These are phyloP conservation scores for Wickerhamiella nectarea DNA, from an alignment of 805 yeast species.

Conservation along the genomic window DNA sequence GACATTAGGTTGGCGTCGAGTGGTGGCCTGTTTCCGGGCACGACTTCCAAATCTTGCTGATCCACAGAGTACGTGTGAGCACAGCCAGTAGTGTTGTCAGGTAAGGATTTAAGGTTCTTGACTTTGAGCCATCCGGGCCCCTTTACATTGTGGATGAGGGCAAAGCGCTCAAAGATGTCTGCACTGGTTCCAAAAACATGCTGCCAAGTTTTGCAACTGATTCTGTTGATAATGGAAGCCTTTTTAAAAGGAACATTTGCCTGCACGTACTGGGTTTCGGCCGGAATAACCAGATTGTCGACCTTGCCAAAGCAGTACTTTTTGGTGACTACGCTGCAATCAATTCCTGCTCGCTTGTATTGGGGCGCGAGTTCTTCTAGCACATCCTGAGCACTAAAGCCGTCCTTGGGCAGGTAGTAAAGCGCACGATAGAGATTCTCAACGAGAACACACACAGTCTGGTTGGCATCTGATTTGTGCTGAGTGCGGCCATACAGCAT, in stretches of 20 bases:
- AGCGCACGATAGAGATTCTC: conserved; percentile 57
- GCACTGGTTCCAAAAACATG: conserved; percentile 70
- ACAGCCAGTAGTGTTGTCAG: conserved; percentile 65
- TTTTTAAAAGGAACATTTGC: conserved; percentile 61
- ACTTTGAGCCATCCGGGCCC: conserved; percentile 96
- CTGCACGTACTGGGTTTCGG: conserved; percentile 65
- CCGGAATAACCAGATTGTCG: conserved; percentile 47
- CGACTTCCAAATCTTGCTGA: conserved; percentile 28
- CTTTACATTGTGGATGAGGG: conserved; percentile 70
- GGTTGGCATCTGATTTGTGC: conserved; percentile 24
- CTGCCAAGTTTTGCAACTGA: conserved; percentile 62
- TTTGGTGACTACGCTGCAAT: conserved; percentile 55
- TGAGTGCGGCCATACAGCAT: conserved; percentile 66
- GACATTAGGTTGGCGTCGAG: conserved; percentile 53
- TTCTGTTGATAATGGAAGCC: conserved; percentile 27
- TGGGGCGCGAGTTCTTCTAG: conserved; percentile 63
- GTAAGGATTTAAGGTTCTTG: conserved; percentile 43
- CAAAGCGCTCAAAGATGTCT: conserved; percentile 71
- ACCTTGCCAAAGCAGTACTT: conserved; percentile 79
- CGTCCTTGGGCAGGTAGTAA: conserved; percentile 58
- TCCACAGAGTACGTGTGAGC: conserved; percentile 53
- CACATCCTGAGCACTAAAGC: conserved; percentile 37
- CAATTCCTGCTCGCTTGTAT: conserved; percentile 27
- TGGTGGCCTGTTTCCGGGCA: conserved; percentile 31
- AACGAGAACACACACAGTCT: conserved; percentile 51